Percentiles rank a stretch among this genome's conserved stretches.
Conservation (phyloP, 2,329 filamentous ascomycete genomes). For the Colletotrichum tabaci region DNA sequence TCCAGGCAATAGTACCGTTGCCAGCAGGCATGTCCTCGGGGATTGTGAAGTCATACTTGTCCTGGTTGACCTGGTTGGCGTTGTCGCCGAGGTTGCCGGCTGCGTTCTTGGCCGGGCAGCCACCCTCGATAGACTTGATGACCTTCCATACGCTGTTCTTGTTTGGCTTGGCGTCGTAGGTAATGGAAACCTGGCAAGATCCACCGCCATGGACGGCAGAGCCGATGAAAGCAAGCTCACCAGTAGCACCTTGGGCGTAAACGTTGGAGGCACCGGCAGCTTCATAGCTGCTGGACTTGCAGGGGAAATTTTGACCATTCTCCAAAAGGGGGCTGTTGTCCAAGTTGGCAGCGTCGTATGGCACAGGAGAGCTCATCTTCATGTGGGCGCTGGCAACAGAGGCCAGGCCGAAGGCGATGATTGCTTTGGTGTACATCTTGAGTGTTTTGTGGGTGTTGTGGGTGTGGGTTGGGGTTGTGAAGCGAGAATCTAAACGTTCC, state of each 20-base stretch:
- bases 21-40: slow-evolving; percentile 81
- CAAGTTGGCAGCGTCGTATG: slow-evolving; percentile 63
- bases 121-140: slow-evolving; percentile 88
- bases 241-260: slow-evolving; percentile 73
- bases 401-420: slow-evolving; percentile 70
- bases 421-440: slow-evolving; percentile 67
- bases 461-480: slow-evolving; percentile 25
- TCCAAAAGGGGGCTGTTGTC: slow-evolving; percentile 81
- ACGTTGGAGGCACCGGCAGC: slow-evolving; percentile 66
- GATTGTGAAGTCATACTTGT: slow-evolving; percentile 78
- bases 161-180: slow-evolving; percentile 80
- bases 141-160: slow-evolving; percentile 84
- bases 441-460: slow-evolving; percentile 56
- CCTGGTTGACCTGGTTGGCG: slow-evolving; percentile 61
- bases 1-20: slow-evolving; percentile 88
- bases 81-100: slow-evolving; percentile 71
- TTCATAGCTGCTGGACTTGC: slow-evolving; percentile 73
- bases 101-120: slow-evolving; percentile 78
- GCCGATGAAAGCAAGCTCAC: slow-evolving; percentile 78
- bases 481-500: slow-evolving; percentile 56
- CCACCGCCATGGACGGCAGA: slow-evolving; percentile 89
- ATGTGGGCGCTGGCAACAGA: slow-evolving; percentile 81
- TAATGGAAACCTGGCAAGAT: slow-evolving; percentile 90
- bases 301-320: too few relatives aligned
- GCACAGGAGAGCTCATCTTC: slow-evolving; percentile 77